Evolutionary conservation across 441 rosid genomes (phyloP).

Genomic region (Metrosideros polymorpha): DNA sequence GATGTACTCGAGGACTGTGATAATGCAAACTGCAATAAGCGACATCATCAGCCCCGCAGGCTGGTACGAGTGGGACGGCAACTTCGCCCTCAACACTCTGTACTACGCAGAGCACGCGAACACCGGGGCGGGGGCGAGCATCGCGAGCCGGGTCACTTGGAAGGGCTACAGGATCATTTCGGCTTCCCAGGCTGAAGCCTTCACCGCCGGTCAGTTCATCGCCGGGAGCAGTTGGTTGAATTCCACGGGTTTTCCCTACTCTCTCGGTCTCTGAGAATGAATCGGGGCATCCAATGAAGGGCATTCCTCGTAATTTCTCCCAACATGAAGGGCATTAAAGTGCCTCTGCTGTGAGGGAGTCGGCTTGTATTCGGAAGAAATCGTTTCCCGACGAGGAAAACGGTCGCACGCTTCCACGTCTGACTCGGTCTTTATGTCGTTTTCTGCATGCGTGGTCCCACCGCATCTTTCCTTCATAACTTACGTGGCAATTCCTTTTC

Average conservation of each 20-base stretch:
- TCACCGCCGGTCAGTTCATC: conserved; percentile 42
- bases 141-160: conserved; percentile 51
- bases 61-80: conserved; percentile 56
- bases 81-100: conserved; percentile 34
- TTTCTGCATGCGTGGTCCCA: not conserved
- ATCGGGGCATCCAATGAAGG: no score
- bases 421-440: not conserved
- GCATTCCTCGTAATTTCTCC: not conserved
- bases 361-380: not conserved
- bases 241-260: conserved; percentile 56
- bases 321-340: not conserved
- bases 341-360: not conserved
- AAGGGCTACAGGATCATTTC: conserved; percentile 38
- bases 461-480: not conserved
- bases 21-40: conserved; percentile 51
- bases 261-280: conserved; percentile 28
- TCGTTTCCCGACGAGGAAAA: no score
- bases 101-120: conserved; percentile 63
- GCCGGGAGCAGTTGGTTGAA: conserved; percentile 38
- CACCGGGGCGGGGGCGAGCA: conserved; percentile 54
- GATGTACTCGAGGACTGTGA: conserved; percentile 58
- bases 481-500: not conserved
- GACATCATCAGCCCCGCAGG: conserved; percentile 41
- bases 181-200: conserved; percentile 22
- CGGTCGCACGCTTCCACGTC: not conserved